These are phyloP conservation scores for Nakaseomyces glabratus DNA, from an alignment of 1,139 yeast species.

Conservation along the genomic window DNA sequence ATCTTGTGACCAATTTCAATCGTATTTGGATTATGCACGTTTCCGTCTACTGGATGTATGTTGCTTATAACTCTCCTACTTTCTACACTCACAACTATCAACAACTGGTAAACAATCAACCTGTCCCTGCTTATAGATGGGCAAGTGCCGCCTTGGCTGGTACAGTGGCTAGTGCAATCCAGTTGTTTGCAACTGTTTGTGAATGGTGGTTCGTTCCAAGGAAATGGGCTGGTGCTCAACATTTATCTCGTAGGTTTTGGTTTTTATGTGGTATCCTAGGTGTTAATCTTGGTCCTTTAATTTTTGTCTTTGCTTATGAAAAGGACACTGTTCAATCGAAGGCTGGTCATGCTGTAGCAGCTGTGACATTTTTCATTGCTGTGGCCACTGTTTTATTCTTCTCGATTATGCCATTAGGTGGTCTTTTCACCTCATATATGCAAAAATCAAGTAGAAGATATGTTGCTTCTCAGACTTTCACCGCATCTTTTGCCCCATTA, in stretches of 20 bases:
- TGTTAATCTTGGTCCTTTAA: conserved; percentile 74
- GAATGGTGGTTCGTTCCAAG: conserved; percentile 98
- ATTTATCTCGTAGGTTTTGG: conserved; percentile 75
- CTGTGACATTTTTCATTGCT: conserved; percentile 89
- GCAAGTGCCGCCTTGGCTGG: conserved; percentile 92
- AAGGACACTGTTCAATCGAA: conserved; percentile 59
- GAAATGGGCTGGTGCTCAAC: conserved; percentile 99
- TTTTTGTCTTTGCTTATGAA: conserved; percentile 78
- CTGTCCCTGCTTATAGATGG: conserved; percentile 84
- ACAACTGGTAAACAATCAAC: conserved; percentile 76
- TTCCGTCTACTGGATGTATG: conserved; percentile 87
- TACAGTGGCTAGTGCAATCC: conserved; percentile 69
- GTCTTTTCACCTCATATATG: conserved; percentile 87
- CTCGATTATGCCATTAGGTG: conserved; percentile 94
- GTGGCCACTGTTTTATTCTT: conserved; percentile 76
- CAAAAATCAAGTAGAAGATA: conserved; percentile 80
- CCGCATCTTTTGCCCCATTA: conserved; percentile 79
- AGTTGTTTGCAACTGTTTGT: conserved; percentile 76
- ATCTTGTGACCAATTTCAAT: conserved; percentile 87
- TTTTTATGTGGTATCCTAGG: conserved; percentile 59
- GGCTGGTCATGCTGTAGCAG: conserved; percentile 72
- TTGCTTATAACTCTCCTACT: conserved; percentile 87
- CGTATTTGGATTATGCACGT: conserved; percentile 96
- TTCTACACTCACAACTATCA: conserved; percentile 78
- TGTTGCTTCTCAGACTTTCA: conserved; percentile 90